A percentile compares a stretch with the other conserved stretches of the same genome.
Evolutionary conservation across 2,329 filamentous ascomycete species (phyloP).

Genomic region (Diaporthe citri): DNA sequence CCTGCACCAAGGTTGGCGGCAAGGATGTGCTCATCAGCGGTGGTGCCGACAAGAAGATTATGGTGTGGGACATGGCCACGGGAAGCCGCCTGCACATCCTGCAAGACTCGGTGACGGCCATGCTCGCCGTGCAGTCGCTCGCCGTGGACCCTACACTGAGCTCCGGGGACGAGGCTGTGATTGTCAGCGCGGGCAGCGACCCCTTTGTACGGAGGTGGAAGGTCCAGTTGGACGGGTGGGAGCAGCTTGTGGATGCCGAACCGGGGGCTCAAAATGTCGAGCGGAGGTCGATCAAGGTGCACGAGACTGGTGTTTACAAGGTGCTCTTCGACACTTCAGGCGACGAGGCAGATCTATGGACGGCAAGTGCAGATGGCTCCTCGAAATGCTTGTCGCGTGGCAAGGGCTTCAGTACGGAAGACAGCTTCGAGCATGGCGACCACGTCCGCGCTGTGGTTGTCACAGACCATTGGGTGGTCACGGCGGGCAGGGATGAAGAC

Average conservation of each 20-base stretch:
- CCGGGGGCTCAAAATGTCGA: constrained; percentile 55
- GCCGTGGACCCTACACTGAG: constrained; percentile 77
- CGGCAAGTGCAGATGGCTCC: constrained; percentile 90
- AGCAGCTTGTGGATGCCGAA: constrained; percentile 65
- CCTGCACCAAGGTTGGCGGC: constrained; percentile 71
- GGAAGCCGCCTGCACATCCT: constrained; percentile 80
- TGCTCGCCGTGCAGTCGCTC: constrained; percentile 86
- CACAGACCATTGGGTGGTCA: constrained; percentile 82
- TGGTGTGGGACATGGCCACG: constrained; percentile 83
- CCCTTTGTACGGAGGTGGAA: constrained; percentile 84
- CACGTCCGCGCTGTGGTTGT: constrained; percentile 88
- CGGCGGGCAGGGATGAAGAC: constrained; percentile 91
- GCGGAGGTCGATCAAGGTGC: constrained; percentile 74
- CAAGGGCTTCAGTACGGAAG: constrained; percentile 77
- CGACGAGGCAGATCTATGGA: constrained; percentile 85
- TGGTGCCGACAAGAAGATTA: constrained; percentile 81
- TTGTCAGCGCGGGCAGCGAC: constrained; percentile 87
- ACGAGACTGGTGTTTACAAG: constrained; percentile 92
- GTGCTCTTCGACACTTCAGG: constrained; percentile 76
- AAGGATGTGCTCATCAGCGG: constrained; percentile 78
- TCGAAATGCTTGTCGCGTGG: constrained; percentile 82
- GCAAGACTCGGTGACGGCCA: constrained; percentile 76
- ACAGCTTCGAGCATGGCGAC: constrained; percentile 83
- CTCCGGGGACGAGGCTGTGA: constrained; percentile 60
- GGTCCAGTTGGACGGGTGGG: constrained; percentile 64